phyloP scores from a whole-genome alignment of 306 rosid genomes.

The Arachis stenosperma region DNA sequence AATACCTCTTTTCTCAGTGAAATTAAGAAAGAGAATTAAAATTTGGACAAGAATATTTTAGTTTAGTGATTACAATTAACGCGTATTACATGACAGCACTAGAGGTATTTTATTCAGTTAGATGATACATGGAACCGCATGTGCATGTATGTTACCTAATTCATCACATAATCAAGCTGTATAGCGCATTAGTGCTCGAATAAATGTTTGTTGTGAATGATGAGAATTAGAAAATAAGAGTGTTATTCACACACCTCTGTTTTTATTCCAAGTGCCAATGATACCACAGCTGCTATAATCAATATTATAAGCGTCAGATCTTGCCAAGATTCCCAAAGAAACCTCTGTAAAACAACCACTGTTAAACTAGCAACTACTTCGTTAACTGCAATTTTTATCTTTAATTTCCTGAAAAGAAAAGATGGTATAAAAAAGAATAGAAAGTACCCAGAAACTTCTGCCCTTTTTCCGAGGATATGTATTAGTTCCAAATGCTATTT shows the following conservation, averaged over 20 bases:
- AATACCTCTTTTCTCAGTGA: too few species aligned
- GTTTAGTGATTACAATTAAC: too few species aligned
- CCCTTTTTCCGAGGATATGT: slow-evolving; percentile 96
- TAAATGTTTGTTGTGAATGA: slow-evolving; percentile 19
- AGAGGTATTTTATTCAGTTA: too few species aligned
- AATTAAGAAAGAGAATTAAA: too few species aligned
- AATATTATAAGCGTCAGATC: slow-evolving; percentile 90
- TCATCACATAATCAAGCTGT: slow-evolving; percentile 4
- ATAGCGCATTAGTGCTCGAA: slow-evolving; percentile 22
- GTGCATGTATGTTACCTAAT: slow-evolving; percentile 6
- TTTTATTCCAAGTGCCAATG: slow-evolving; percentile 82
- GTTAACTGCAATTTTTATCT: background rate
- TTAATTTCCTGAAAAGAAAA: background rate
- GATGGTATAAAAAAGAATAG: slow-evolving; percentile 1
- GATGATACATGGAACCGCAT: background rate
- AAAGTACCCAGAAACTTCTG: slow-evolving; percentile 73
- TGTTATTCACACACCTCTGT: slow-evolving; percentile 71
- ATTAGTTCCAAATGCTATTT: slow-evolving; percentile 82
- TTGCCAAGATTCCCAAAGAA: slow-evolving; percentile 99
- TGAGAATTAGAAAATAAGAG: slow-evolving; percentile 7
- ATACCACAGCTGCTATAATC: slow-evolving; percentile 86
- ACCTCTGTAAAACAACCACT: slow-evolving; percentile 62
- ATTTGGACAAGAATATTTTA: too few species aligned
- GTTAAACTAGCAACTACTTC: slow-evolving; percentile 20
- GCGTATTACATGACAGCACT: too few species aligned